Base-by-base conservation (phyloP, 768 basidiomycete species). In the Lanmaoa rubissima region DNA sequence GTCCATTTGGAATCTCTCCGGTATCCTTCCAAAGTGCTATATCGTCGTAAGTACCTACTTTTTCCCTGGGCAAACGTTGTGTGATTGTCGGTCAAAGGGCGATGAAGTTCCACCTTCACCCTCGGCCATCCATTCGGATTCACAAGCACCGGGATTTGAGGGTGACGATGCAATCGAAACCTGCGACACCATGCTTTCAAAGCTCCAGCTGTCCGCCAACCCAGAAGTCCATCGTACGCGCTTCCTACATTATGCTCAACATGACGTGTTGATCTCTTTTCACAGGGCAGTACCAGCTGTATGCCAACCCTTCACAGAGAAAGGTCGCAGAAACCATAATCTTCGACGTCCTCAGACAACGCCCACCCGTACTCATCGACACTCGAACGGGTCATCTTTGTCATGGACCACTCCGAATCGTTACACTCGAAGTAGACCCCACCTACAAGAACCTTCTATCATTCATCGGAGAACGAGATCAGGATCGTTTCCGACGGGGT, bases 371-470 rank as follows among this genome's bases (percentile, higher is more conserved):
- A 32, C 52, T 56, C 21, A 56, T 56, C 12, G 51, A 56, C 21
- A 45, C 55, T 12, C 55, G 17, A 24, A 56, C 55, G 5, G 55
- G 55, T 8, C 11, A 32, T 36, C 43, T 57, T n/a, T 57, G 53
- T 38, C n/a, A 43, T 16, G 46, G 54, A 31, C 12, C 34, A 43
- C 19, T 47, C 28, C 53, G 24, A 28, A 19, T 57, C 43, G 24
- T 57, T 26, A 55, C 56, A n/a, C 55, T 56, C 31, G 42, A 56
- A 34, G 42, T 26, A 13, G 55, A 54, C 9, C 51, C 55, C 16
- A 17, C 12, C 5, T 54, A 54, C 12, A 34, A 2, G 11, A 19
- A 38, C 9, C 21, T 55, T 24, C 21, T 57, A 14, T 17, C 44
- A 26, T 57, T 34, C 32, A 46, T 57, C 11, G 32, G 24, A 13